Conservation (phyloP, 192 early-diverging fungal genomes). For the Spizellomyces sp. region DNA sequence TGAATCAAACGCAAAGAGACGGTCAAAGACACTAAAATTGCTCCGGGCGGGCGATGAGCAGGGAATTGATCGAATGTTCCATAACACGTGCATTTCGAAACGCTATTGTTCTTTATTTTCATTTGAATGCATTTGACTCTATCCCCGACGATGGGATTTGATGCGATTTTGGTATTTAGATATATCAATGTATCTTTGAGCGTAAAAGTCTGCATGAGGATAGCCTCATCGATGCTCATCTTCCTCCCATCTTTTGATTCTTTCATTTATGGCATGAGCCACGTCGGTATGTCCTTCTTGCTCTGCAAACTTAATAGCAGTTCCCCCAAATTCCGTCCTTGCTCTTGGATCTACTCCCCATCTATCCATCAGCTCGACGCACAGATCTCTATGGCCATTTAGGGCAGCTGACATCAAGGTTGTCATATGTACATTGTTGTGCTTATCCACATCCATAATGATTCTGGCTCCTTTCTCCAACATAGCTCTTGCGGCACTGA, state of each 20-base stretch:
- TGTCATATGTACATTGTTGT: conserved; percentile 32
- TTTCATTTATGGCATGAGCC: conserved; percentile 24
- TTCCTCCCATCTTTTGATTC: neutral
- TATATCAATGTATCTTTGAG: no score
- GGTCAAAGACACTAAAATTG: no score
- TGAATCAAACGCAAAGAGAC: no score
- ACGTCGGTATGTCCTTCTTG: conserved; percentile 26
- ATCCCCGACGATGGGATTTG: no score
- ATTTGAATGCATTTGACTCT: no score
- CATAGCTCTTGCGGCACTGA: conserved; percentile 35
- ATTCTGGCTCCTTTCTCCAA: conserved; percentile 40
- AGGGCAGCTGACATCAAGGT: conserved; percentile 54
- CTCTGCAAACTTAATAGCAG: conserved; percentile 38
- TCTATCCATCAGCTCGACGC: conserved; percentile 46
- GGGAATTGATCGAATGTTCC: no score
- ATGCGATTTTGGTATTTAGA: no score
- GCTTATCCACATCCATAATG: conserved; percentile 30
- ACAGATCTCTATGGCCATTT: conserved; percentile 50
- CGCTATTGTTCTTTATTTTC: no score
- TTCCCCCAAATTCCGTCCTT: conserved; percentile 40
- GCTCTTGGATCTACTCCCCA: conserved; percentile 39
- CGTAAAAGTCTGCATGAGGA: no score
- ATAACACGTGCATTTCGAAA: no score
- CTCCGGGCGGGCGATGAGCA: no score
- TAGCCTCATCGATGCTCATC: no score